A percentile compares a stretch with the other conserved stretches of the same genome.
phyloP scores from a whole-genome alignment of 192 early-diverging fungal species.

The Coemansia sp. region DNA sequence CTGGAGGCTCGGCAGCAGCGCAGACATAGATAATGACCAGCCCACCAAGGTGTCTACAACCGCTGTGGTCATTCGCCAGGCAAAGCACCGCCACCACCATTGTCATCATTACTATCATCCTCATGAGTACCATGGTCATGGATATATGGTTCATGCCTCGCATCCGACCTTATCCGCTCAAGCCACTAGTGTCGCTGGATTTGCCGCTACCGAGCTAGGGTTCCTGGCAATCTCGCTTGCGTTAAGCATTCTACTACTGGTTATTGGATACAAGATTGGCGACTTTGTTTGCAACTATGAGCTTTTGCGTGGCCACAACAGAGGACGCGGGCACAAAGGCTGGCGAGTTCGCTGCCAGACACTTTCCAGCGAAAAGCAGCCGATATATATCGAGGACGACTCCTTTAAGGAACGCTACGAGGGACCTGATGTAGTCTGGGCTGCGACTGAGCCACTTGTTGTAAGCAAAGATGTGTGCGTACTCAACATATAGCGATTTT shows the following conservation, averaged over 20 bases:
- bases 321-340: constrained; percentile 19
- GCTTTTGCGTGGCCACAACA: not conserved
- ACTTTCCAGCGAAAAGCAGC: constrained; percentile 6
- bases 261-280: constrained; percentile 44
- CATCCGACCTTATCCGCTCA: not conserved
- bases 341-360: constrained; percentile 8
- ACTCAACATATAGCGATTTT: no score
- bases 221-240: constrained; percentile 31
- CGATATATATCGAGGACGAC: constrained; percentile 13
- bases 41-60: constrained; percentile 1
- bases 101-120: constrained; percentile 10
- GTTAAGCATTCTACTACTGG: constrained; percentile 34
- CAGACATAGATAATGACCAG: not conserved
- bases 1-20: not conserved
- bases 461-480: not conserved
- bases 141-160: not conserved
- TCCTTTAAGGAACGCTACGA: not conserved
- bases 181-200: constrained; percentile 1
- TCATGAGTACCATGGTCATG: not conserved
- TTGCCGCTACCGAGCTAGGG: constrained; percentile 21
- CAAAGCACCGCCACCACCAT: constrained; percentile 7
- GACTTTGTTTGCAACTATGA: constrained; percentile 31
- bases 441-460: not conserved
- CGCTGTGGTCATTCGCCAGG: not conserved
- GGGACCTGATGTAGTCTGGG: not conserved